phyloP scores from a whole-genome alignment of 2,329 filamentous ascomycete genomes.

The Cladorrhinum sp. region DNA sequence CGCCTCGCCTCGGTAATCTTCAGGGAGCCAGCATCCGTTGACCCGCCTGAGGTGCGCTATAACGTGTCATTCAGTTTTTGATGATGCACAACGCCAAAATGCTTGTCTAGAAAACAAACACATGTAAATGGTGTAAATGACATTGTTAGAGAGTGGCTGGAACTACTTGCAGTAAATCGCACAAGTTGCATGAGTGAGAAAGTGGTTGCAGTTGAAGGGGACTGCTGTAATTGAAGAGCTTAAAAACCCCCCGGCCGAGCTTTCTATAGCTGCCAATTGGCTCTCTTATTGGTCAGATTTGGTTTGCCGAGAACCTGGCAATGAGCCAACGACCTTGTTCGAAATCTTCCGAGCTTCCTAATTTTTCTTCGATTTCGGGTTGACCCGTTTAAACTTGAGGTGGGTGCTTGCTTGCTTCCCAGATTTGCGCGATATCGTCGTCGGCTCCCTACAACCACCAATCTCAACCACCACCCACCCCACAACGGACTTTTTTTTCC shows the following conservation, averaged over 20 bases:
- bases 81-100: not conserved
- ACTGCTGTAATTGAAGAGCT: not conserved
- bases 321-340: slow-evolving; percentile 24
- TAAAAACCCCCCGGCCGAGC: slow-evolving; percentile 13
- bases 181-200: not conserved
- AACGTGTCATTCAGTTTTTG: not conserved
- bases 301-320: slow-evolving; percentile 22
- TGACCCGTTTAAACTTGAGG: slow-evolving; percentile 12
- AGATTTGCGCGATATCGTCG: slow-evolving; percentile 27
- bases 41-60: not conserved
- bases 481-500: slow-evolving; percentile 9
- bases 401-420: slow-evolving; percentile 3
- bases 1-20: not conserved
- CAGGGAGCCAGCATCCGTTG: not conserved
- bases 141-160: not conserved
- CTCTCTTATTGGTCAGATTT: slow-evolving; percentile 28
- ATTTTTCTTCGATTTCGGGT: slow-evolving; percentile 27
- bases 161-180: not conserved
- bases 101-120: not conserved
- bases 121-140: not conserved
- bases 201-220: not conserved
- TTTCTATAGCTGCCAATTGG: slow-evolving; percentile 22
- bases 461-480: slow-evolving; percentile 13
- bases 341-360: slow-evolving; percentile 35
- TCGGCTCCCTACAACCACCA: slow-evolving; percentile 17